A percentile compares a stretch with the other conserved stretches of the same genome.
Conservation (phyloP, 1,284 basidiomycete genomes). For the Thecaphora thlaspeos region DNA sequence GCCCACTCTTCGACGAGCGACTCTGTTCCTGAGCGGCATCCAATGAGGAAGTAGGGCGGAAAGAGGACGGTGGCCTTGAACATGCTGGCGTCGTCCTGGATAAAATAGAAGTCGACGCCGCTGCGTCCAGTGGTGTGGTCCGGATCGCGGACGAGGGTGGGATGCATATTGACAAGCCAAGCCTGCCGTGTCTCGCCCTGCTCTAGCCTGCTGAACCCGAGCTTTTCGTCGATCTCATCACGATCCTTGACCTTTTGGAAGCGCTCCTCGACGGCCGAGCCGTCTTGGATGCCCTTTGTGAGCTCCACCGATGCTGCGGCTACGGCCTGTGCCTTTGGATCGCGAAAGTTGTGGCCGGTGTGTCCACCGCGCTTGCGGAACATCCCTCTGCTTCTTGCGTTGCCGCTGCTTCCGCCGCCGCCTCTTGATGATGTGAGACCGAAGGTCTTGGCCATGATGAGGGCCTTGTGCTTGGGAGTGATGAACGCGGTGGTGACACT, state of each 20-base stretch:
- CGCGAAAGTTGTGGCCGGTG: conserved; percentile 22
- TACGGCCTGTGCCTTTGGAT: conserved; percentile 34
- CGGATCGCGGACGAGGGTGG: conserved; percentile 80
- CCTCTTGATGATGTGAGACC: conserved; percentile 22
- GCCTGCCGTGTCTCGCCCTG: conserved; percentile 56
- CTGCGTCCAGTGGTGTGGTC: conserved; percentile 59
- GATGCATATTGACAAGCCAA: conserved; percentile 99
- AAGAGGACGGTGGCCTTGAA: conserved; percentile 93
- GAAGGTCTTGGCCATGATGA: conserved; percentile 26
- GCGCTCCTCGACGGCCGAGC: conserved; percentile 51
- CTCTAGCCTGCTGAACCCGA: conserved; percentile 69
- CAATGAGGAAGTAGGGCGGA: conserved; percentile 92
- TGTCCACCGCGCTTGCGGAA: conserved; percentile 34
- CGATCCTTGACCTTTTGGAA: conserved; percentile 51
- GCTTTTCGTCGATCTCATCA: conserved; percentile 88
- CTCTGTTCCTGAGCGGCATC: conserved; percentile 79
- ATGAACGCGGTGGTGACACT: no score
- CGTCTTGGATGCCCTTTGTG: conserved; percentile 47
- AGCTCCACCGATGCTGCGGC: conserved; percentile 32
- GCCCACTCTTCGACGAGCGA: conserved; percentile 93
- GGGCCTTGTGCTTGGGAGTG: background rate
- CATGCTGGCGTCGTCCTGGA: conserved; percentile 92
- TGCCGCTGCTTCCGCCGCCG: conserved; percentile 25
- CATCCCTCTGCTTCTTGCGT: conserved; percentile 23
- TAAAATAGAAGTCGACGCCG: conserved; percentile 95